Evolutionary conservation across 1,139 yeast genomes (phyloP).

Genomic region (Nakaseomyces kungkrabaensis): DNA sequence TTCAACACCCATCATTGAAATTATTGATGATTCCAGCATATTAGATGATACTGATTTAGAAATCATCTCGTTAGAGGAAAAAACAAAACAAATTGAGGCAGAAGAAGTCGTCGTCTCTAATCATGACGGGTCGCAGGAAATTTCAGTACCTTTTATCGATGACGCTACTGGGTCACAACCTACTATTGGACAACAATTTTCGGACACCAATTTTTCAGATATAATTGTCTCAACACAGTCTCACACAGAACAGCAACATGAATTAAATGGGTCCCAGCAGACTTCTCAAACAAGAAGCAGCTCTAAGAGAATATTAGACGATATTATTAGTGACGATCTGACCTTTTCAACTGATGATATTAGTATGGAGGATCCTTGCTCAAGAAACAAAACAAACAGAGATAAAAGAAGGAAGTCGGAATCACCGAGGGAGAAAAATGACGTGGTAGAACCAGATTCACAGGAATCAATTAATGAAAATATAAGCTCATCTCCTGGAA

Average conservation of each 20-base stretch:
- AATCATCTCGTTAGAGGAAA: not conserved
- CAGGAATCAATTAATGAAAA: not conserved
- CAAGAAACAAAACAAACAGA: not conserved
- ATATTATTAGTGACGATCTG: constrained; percentile 1
- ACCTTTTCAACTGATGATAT: not conserved
- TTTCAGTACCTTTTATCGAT: not conserved
- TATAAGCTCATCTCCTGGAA: not conserved
- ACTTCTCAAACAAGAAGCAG: not conserved
- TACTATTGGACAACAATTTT: not conserved
- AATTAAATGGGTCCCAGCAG: not conserved
- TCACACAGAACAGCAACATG: not conserved
- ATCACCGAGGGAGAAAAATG: not conserved
- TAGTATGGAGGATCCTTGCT: not conserved
- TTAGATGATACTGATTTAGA: not conserved
- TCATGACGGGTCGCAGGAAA: not conserved
- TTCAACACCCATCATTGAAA: not conserved
- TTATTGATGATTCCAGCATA: constrained; percentile 1
- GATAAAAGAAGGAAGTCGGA: not conserved
- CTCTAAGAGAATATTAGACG: not conserved
- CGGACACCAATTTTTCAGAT: not conserved
- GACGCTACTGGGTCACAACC: not conserved
- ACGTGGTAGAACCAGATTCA: not conserved
- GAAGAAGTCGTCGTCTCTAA: not conserved
- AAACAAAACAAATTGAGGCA: not conserved
- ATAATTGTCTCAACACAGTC: not conserved